Conservation (phyloP, 208 protist species). For the Blastocrithidia nonstop region DNA sequence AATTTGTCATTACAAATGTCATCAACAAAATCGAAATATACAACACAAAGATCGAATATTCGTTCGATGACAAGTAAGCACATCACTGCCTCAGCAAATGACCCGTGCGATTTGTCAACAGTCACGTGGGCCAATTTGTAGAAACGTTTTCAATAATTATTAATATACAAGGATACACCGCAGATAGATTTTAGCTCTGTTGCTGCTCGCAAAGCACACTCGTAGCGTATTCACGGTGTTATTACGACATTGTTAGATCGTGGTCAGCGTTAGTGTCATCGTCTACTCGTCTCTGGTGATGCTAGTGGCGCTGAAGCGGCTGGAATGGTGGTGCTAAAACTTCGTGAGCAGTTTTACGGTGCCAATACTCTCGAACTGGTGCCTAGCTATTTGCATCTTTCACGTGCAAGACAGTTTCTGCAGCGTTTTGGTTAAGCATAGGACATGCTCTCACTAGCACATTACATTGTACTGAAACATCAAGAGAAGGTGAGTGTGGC, state of each 20-base stretch:
- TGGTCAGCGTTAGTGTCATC: slow-evolving; percentile 56
- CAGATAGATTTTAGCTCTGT: slow-evolving; percentile 51
- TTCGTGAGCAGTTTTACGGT: slow-evolving; percentile 67
- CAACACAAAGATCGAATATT: too few relatives aligned
- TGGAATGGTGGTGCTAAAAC: slow-evolving; percentile 55
- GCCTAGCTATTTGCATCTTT: slow-evolving; percentile 69
- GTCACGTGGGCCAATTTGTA: slow-evolving; percentile 56
- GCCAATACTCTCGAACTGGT: slow-evolving; percentile 50
- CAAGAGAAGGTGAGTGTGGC: slow-evolving; percentile 24
- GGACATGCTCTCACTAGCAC: slow-evolving; percentile 76
- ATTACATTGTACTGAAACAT: slow-evolving; percentile 66
- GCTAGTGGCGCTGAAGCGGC: slow-evolving; percentile 54
- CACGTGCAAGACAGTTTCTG: slow-evolving; percentile 76
- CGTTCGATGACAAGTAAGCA: neutral
- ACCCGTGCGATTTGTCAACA: slow-evolving; percentile 35
- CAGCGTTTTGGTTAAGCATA: slow-evolving; percentile 63
- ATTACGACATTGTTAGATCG: slow-evolving; percentile 45
- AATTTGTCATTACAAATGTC: too few relatives aligned
- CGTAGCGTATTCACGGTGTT: slow-evolving; percentile 29
- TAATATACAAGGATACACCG: slow-evolving; percentile 38
- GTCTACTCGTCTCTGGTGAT: slow-evolving; percentile 52
- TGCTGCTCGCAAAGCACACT: slow-evolving; percentile 27
- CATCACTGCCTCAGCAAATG: neutral
- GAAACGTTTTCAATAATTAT: slow-evolving; percentile 51
- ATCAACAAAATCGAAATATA: too few relatives aligned